phyloP scores from a whole-genome alignment of 2,329 filamentous ascomycete genomes.

The Ascochyta clinopodiicola region DNA sequence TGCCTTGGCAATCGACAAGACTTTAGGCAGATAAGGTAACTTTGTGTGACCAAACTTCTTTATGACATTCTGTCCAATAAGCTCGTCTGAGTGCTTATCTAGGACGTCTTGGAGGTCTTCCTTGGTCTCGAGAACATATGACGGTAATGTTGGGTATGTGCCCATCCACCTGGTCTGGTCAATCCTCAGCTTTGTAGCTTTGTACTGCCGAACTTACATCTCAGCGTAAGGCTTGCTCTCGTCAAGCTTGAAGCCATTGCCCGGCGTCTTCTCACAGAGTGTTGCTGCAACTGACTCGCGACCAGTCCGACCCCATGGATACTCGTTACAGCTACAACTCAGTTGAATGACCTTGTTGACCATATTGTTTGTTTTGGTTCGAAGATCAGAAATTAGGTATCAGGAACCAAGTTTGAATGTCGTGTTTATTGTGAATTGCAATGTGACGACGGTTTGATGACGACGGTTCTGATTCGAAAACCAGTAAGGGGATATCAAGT shows the following conservation, averaged over 20 bases:
- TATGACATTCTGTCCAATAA: conserved; percentile 68
- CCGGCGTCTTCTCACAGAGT: conserved; percentile 70
- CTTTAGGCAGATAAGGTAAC: conserved; percentile 76
- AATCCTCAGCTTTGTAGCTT: not conserved
- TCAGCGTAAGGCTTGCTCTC: conserved; percentile 69
- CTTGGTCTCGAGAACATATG: conserved; percentile 66
- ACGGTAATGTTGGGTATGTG: conserved; percentile 75
- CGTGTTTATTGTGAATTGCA: too few relatives aligned
- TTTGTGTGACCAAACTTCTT: conserved; percentile 67
- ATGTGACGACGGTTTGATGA: not conserved
- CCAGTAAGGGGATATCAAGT: not conserved
- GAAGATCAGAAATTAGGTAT: not conserved
- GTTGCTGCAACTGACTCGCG: conserved; percentile 69
- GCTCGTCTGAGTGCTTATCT: conserved; percentile 64
- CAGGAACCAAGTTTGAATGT: not conserved
- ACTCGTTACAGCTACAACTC: conserved; percentile 64
- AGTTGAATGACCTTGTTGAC: conserved; percentile 60
- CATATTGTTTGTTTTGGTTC: conserved; percentile 47
- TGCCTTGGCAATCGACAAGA: conserved; percentile 77
- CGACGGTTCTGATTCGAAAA: not conserved
- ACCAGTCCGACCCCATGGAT: conserved; percentile 75
- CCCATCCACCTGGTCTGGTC: conserved; percentile 67
- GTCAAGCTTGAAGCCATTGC: conserved; percentile 68
- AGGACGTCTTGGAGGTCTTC: conserved; percentile 71
- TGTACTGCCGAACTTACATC: conserved; percentile 45